Conservation (phyloP, 1,139 yeast species). For the Nakaseomyces nivariensis region DNA sequence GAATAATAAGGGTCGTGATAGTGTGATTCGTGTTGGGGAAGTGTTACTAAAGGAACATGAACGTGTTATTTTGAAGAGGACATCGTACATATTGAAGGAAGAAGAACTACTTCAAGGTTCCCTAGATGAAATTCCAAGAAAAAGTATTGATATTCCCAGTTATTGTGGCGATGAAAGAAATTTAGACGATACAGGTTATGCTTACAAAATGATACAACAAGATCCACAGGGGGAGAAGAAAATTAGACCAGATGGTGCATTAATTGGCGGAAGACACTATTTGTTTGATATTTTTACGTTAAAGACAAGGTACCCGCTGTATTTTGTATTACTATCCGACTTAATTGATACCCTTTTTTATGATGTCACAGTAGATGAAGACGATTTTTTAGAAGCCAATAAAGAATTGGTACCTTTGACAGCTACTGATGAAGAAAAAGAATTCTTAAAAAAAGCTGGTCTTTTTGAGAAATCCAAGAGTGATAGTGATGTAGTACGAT, state of each 20-base stretch:
- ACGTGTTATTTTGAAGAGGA: conserved; percentile 7
- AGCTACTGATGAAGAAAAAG: conserved; percentile 10
- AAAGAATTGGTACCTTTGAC: conserved; percentile 15
- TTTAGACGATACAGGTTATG: conserved; percentile 7
- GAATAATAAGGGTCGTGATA: conserved; percentile 4
- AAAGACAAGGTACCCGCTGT: conserved; percentile 8
- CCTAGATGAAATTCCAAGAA: conserved; percentile 11
- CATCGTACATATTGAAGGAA: conserved; percentile 8
- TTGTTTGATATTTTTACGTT: conserved; percentile 59
- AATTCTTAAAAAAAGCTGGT: conserved; percentile 8
- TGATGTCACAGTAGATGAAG: conserved; percentile 3
- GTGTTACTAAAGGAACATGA: conserved; percentile 5
- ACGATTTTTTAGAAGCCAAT: conserved; percentile 12
- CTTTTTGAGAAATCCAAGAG: conserved; percentile 2
- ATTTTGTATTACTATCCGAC: conserved; percentile 18
- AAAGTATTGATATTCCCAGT: conserved; percentile 10
- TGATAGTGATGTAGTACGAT: conserved; percentile 3
- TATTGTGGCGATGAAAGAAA: conserved; percentile 2
- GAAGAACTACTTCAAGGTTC: conserved; percentile 16
- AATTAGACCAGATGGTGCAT: conserved; percentile 53
- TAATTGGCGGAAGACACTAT: conserved; percentile 62
- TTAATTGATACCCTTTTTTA: conserved; percentile 13
- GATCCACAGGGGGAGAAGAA: conserved; percentile 76
- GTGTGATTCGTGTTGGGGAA: conserved; percentile 9
- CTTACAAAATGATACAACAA: conserved; percentile 27